A percentile compares a stretch with the other conserved stretches of the same genome.
Evolutionary conservation across 2,329 filamentous ascomycete species (phyloP).

Genomic region (Epichloe typhina): DNA sequence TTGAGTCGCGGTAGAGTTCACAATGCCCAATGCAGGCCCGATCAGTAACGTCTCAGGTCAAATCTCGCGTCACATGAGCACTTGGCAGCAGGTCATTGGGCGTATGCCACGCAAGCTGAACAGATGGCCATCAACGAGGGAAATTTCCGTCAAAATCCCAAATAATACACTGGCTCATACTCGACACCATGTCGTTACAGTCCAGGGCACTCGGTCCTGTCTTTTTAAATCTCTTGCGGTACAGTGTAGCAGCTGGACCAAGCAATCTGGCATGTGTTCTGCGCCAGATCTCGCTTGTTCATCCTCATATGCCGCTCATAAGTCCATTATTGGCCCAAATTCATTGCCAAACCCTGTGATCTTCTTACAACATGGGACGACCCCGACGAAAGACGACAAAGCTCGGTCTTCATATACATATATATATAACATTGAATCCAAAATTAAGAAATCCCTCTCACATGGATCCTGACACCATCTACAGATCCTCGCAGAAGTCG

Average conservation of each 20-base stretch:
- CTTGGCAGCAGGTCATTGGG: neutral
- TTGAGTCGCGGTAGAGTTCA: neutral
- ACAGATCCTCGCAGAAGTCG: slow-evolving; percentile 28
- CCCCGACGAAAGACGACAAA: neutral
- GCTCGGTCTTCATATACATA: neutral
- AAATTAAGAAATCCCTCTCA: neutral
- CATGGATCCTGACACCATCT: slow-evolving; percentile 1
- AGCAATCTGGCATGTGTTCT: neutral
- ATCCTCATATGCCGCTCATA: neutral
- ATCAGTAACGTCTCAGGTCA: no score
- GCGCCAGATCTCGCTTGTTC: neutral
- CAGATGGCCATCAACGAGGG: neutral
- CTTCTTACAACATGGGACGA: neutral
- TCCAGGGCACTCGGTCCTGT: neutral
- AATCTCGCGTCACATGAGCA: neutral
- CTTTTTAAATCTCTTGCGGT: neutral
- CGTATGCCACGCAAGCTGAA: no score
- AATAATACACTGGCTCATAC: neutral
- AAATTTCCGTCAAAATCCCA: neutral
- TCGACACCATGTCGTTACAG: neutral
- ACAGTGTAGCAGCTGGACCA: neutral
- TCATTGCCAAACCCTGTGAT: neutral
- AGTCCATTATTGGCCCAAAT: neutral
- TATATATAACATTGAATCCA: neutral
- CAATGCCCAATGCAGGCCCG: neutral